These are phyloP conservation scores for Daucus carota DNA, from an alignment of 129 eudicot species.

Conservation along the genomic window DH1_v3.0 NC_030381.2:24212501-24213000, in stretches of 20 bases:
- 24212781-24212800: not conserved
- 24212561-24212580: not conserved
- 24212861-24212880: not conserved
- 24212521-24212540: not conserved
- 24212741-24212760: too few species aligned
- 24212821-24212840: not conserved
- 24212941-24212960: not conserved
- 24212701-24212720: not conserved
- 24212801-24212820: not conserved
- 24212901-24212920: not conserved
- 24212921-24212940: not conserved
- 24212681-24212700: too few species aligned
- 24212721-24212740: not conserved
- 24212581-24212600: not conserved
- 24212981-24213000: too few species aligned
- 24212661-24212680: not conserved
- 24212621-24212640: not conserved
- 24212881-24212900: not conserved
- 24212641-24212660: not conserved
- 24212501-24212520: not conserved
- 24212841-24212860: not conserved
- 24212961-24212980: too few species aligned
- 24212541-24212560: not conserved
- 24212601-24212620: too few species aligned
- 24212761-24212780: not conserved